phyloP scores from a whole-genome alignment of 1,284 basidiomycete genomes.

The Rhodofomes roseus region DNA sequence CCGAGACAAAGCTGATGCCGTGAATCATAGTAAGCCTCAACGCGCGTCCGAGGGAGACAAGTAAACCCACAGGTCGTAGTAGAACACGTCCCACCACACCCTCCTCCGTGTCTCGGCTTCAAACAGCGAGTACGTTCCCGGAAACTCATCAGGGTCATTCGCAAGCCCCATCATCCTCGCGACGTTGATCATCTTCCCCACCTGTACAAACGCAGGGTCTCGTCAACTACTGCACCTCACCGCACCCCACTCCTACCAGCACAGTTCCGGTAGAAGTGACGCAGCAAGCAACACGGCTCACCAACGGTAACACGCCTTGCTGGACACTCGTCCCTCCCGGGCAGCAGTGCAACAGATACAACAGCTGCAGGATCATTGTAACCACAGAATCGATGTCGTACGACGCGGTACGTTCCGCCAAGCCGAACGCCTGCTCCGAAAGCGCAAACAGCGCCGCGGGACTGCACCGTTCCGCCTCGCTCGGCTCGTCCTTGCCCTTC shows the following conservation, averaged over 20 bases:
- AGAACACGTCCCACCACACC: slow-evolving; percentile 74
- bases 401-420: slow-evolving; percentile 37
- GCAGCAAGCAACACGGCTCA: slow-evolving; percentile 20
- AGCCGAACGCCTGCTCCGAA: slow-evolving; percentile 40
- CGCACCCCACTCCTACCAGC: not conserved
- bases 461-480: slow-evolving; percentile 15
- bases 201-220: slow-evolving; percentile 29
- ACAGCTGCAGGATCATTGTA: slow-evolving; percentile 49
- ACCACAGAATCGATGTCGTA: slow-evolving; percentile 52
- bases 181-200: slow-evolving; percentile 66
- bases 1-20: slow-evolving; percentile 57
- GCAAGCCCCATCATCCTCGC: slow-evolving; percentile 62
- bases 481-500: slow-evolving; percentile 8
- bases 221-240: not conserved
- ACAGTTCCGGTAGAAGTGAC: not conserved
- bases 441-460: slow-evolving; percentile 40
- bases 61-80: slow-evolving; percentile 63
- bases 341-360: slow-evolving; percentile 47
- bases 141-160: slow-evolving; percentile 55
- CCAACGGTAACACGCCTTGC: slow-evolving; percentile 41
- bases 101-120: slow-evolving; percentile 58
- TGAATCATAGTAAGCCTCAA: slow-evolving; percentile 4
- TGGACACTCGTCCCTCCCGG: slow-evolving; percentile 38
- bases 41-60: slow-evolving; percentile 5
- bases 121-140: slow-evolving; percentile 39